Evolutionary conservation across 345 rosid species (phyloP).

Genomic region (Eucalyptus sp.): DNA sequence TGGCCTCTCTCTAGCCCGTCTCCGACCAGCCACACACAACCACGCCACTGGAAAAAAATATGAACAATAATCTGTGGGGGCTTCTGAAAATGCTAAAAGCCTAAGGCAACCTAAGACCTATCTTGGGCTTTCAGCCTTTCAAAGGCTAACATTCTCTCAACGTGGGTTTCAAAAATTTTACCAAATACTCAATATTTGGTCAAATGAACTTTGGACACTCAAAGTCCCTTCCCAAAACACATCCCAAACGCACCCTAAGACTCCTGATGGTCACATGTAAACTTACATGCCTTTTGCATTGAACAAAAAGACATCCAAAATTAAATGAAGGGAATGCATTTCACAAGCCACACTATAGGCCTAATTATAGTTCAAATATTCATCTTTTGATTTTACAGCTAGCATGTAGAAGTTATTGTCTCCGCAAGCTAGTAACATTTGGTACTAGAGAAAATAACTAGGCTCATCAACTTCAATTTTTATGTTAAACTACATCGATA

Average conservation of each 20-base stretch:
- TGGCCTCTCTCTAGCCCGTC: too few relatives aligned
- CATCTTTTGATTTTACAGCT: background rate
- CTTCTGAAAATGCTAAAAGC: too few relatives aligned
- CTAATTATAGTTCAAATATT: background rate
- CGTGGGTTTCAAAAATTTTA: too few relatives aligned
- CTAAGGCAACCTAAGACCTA: too few relatives aligned
- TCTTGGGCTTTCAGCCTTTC: too few relatives aligned
- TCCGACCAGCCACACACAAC: too few relatives aligned
- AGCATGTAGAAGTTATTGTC: background rate
- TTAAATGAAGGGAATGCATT: background rate
- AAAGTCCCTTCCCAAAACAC: too few relatives aligned
- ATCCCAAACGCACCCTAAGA: background rate
- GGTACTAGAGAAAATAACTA: background rate
- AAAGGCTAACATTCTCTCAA: too few relatives aligned
- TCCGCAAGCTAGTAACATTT: background rate
- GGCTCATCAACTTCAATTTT: background rate
- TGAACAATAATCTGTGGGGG: too few relatives aligned
- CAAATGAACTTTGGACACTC: too few relatives aligned
- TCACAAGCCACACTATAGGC: background rate
- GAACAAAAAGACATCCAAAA: background rate
- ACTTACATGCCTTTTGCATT: background rate
- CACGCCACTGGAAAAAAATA: too few relatives aligned
- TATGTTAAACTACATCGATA: background rate
- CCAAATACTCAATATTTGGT: too few relatives aligned
- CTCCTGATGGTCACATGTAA: background rate